Evolutionary conservation across 2,329 filamentous ascomycete genomes (phyloP).

Genomic region (Dendrostoma leiphaemia): DNA sequence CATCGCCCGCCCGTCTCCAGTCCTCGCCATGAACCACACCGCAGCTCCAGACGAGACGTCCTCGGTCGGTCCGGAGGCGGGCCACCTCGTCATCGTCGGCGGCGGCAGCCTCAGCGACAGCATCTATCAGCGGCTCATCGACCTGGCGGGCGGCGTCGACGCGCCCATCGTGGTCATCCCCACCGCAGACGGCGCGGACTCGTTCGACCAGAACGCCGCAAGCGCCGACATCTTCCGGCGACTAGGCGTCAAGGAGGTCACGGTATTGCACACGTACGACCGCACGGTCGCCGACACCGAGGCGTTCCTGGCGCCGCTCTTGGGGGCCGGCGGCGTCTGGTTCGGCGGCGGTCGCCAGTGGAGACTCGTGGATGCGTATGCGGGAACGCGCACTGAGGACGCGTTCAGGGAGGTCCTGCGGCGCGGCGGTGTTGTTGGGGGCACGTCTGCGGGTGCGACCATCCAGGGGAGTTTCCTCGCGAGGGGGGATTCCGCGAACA

Average conservation of each 20-base stretch:
- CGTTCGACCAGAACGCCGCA: slow-evolving; percentile 27
- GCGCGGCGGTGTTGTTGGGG: slow-evolving; percentile 28
- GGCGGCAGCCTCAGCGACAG: slow-evolving; percentile 28
- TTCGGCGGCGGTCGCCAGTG: slow-evolving; percentile 32
- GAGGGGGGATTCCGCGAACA: slow-evolving; percentile 30
- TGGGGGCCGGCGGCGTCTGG: slow-evolving; percentile 26
- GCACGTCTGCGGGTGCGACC: slow-evolving; percentile 29
- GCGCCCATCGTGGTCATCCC: slow-evolving; percentile 30
- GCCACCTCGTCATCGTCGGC: slow-evolving; percentile 30
- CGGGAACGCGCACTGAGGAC: slow-evolving; percentile 28
- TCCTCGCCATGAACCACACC: too few species aligned
- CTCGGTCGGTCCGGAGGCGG: slow-evolving; percentile 27
- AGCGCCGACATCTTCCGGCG: slow-evolving; percentile 26
- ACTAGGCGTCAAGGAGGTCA: slow-evolving; percentile 28
- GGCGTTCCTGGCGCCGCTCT: slow-evolving; percentile 28
- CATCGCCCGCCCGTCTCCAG: too few species aligned
- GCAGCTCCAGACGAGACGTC: too few species aligned
- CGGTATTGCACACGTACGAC: slow-evolving; percentile 32
- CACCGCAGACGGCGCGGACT: slow-evolving; percentile 27
- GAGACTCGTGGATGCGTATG: slow-evolving; percentile 32
- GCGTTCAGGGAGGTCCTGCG: slow-evolving; percentile 28
- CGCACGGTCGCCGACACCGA: slow-evolving; percentile 29
- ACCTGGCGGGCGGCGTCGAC: slow-evolving; percentile 24
- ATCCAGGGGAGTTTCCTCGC: slow-evolving; percentile 32
- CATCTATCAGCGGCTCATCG: slow-evolving; percentile 30